These are phyloP conservation scores for Beverwykella pulmonaria DNA, from an alignment of 495 filamentous ascomycete genomes.

Conservation along the genomic window DNA sequence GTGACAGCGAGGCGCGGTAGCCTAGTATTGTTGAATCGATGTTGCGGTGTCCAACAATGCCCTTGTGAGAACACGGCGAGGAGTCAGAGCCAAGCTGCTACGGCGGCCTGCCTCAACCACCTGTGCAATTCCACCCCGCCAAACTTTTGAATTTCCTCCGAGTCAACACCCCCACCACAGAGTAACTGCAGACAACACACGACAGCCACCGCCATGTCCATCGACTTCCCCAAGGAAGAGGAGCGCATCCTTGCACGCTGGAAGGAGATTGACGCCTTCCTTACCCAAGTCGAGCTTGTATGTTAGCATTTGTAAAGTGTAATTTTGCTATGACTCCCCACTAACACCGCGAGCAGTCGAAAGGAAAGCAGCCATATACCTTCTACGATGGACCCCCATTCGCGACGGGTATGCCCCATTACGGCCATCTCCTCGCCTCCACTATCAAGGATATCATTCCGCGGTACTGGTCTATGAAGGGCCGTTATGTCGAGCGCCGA, in stretches of 20 bases:
- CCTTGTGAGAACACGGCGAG: no score
- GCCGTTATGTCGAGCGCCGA: constrained; percentile 76
- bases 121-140: background rate
- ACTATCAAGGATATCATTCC: constrained; percentile 98
- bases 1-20: no score
- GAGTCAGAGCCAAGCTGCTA: no score
- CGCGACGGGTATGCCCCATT: constrained; percentile 82
- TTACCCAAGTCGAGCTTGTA: constrained; percentile 68
- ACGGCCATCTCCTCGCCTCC: constrained; percentile 92
- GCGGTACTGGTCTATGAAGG: constrained; percentile 97
- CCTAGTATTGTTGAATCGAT: no score
- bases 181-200: background rate
- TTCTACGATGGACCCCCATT: constrained; percentile 74
- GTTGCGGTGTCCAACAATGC: no score
- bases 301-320: background rate
- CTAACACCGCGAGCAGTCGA: constrained; percentile 47
- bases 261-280: constrained; percentile 89
- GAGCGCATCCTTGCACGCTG: constrained; percentile 77
- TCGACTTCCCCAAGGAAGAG: constrained; percentile 92
- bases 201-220: constrained; percentile 63
- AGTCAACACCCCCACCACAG: constrained; percentile 13
- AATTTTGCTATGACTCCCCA: background rate
- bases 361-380: constrained; percentile 73
- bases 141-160: background rate
- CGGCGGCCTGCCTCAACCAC: background rate